These are phyloP conservation scores for Ogataea pini DNA, from an alignment of 805 yeast species.

Conservation along the genomic window DNA sequence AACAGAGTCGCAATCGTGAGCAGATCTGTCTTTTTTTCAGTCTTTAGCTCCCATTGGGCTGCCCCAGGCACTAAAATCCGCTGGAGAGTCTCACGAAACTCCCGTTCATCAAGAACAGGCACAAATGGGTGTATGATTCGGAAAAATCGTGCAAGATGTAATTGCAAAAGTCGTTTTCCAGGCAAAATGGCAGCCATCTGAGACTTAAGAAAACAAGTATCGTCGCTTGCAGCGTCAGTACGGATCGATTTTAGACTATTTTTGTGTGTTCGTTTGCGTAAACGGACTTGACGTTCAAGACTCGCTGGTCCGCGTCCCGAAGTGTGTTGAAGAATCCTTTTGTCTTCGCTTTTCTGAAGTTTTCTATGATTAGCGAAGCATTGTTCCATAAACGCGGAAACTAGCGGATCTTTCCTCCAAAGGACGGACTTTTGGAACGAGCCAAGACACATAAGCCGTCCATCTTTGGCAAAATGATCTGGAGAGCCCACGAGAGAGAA, in stretches of 20 bases:
- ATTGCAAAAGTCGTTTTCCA: conserved; percentile 36
- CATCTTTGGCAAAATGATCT: conserved; percentile 21
- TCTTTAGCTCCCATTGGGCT: conserved; percentile 9
- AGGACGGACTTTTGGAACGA: conserved; percentile 17
- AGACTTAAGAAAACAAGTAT: conserved; percentile 7
- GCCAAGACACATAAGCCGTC: conserved; percentile 21
- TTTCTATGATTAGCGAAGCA: conserved; percentile 2
- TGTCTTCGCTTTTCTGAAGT: not conserved
- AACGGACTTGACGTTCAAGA: conserved; percentile 4
- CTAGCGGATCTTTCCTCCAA: conserved; percentile 24
- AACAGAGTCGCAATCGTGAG: conserved; percentile 30
- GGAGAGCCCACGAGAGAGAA: conserved; percentile 14
- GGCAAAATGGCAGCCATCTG: conserved; percentile 28
- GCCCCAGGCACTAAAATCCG: conserved; percentile 33
- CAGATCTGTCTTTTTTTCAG: conserved; percentile 21
- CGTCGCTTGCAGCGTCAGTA: not conserved
- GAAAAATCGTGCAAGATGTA: conserved; percentile 43
- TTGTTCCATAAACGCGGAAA: conserved; percentile 14
- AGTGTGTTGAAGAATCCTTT: not conserved
- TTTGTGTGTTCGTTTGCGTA: conserved; percentile 10
- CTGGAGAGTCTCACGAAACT: conserved; percentile 36
- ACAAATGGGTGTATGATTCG: conserved; percentile 43
- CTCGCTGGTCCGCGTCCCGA: not conserved
- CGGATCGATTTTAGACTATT: not conserved
- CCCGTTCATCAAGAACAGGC: conserved; percentile 46